phyloP scores from a whole-genome alignment of 768 basidiomycete genomes.

The Russula earlei region DNA sequence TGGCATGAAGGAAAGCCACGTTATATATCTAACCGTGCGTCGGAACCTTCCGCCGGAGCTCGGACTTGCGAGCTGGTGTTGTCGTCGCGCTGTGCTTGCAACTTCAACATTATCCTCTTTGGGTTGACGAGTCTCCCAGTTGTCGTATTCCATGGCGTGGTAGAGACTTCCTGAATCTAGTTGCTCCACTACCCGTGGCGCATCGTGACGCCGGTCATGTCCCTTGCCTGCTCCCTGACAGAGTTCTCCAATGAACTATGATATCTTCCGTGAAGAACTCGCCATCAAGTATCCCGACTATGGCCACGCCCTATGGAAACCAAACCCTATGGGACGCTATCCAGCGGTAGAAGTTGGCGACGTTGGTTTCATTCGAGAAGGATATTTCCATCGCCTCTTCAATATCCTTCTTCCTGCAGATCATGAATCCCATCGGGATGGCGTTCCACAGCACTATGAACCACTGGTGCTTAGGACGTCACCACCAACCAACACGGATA shows the following conservation, averaged over 20 bases:
- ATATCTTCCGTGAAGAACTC: neutral
- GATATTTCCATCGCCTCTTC: neutral
- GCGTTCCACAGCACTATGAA: neutral
- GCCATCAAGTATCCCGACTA: neutral
- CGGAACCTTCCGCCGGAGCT: too few species aligned
- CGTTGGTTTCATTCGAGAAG: neutral
- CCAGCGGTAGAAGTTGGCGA: neutral
- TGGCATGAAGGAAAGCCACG: too few species aligned
- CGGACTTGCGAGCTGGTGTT: too few species aligned
- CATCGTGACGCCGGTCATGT: neutral
- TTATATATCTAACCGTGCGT: too few species aligned
- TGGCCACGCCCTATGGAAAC: neutral
- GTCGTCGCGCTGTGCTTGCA: too few species aligned
- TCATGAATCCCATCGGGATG: neutral
- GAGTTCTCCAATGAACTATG: neutral
- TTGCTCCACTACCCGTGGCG: too few species aligned
- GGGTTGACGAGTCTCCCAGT: too few species aligned
- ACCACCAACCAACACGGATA: neutral
- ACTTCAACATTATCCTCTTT: too few species aligned
- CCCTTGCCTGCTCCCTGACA: neutral
- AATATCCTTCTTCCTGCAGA: neutral
- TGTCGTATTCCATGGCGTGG: too few species aligned
- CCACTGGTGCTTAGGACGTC: neutral
- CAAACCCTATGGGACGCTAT: neutral
- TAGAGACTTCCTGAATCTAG: too few species aligned